A percentile compares a stretch with the other conserved stretches of the same genome.
Evolutionary conservation across 169 alveolate genomes (phyloP).

Genomic region (Plasmodium sp.): DNA sequence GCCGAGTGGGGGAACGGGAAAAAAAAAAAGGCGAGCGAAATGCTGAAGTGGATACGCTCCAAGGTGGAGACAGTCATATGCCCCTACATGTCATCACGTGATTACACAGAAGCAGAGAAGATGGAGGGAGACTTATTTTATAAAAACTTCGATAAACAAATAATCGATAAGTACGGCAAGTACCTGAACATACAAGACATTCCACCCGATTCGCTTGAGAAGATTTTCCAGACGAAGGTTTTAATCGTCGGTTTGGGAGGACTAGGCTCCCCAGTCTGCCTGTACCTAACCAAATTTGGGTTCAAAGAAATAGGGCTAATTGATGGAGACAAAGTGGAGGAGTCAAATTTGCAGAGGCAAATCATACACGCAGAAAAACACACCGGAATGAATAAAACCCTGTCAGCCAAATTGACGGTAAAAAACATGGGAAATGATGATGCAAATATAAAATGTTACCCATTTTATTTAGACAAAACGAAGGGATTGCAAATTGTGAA

Average conservation of each 20-base stretch:
- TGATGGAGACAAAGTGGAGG: conserved; percentile 89
- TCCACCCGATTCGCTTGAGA: conserved; percentile 32
- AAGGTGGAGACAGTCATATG: background rate
- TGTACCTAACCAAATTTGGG: conserved; percentile 98
- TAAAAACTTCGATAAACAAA: conserved; percentile 38
- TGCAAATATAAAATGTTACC: conserved; percentile 76
- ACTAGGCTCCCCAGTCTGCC: conserved; percentile 95
- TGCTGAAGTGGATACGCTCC: background rate
- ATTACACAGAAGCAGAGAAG: background rate
- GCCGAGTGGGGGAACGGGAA: background rate
- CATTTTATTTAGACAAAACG: conserved; percentile 72
- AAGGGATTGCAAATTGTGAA: conserved; percentile 79
- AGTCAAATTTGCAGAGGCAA: conserved; percentile 89
- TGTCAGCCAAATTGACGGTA: conserved; percentile 81
- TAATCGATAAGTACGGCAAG: conserved; percentile 41
- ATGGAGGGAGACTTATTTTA: conserved; percentile 37
- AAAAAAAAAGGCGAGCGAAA: background rate
- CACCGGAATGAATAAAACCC: conserved; percentile 85
- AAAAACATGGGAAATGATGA: conserved; percentile 68
- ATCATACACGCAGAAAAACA: conserved; percentile 83
- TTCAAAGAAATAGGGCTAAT: conserved; percentile 84
- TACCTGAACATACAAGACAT: conserved; percentile 31
- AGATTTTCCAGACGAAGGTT: conserved; percentile 87
- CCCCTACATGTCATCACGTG: background rate
- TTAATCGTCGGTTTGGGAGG: conserved; percentile 99